Conservation (phyloP, 768 basidiomycete genomes). For the Goffeauzyma gilvescens region DNA sequence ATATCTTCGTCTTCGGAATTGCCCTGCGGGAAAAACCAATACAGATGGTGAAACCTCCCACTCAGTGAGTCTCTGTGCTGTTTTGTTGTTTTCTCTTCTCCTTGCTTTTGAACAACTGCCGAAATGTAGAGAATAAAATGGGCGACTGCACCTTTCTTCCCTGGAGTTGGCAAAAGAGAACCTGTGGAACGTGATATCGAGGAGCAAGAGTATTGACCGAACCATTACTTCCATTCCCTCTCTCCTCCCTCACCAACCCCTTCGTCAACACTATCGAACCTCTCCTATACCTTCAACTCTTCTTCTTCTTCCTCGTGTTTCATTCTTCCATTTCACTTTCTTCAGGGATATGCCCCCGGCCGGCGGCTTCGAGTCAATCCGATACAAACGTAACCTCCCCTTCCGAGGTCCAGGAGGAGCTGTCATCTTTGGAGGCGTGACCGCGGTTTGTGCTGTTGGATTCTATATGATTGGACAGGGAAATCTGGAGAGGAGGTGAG, state of each 20-base stretch:
- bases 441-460: conserved; percentile 67
- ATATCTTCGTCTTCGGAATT: no score
- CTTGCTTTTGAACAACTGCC: no score
- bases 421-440: conserved; percentile 68
- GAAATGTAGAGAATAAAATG: no score
- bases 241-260: not conserved
- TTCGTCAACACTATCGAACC: not conserved
- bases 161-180: no score
- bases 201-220: not conserved
- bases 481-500: conserved; percentile 80
- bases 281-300: not conserved
- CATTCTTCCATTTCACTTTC: conserved; percentile 5
- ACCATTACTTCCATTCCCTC: not conserved
- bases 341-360: conserved; percentile 85
- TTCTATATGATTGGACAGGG: conserved; percentile 81
- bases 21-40: no score
- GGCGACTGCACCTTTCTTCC: no score
- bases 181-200: no score
- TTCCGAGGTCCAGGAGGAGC: conserved; percentile 49
- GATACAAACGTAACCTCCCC: conserved; percentile 90
- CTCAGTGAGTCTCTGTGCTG: no score
- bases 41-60: no score
- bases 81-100: no score
- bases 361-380: conserved; percentile 78
- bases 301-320: not conserved